phyloP scores from a whole-genome alignment of 169 alveolate species.

The Plasmodium malariae region DNA sequence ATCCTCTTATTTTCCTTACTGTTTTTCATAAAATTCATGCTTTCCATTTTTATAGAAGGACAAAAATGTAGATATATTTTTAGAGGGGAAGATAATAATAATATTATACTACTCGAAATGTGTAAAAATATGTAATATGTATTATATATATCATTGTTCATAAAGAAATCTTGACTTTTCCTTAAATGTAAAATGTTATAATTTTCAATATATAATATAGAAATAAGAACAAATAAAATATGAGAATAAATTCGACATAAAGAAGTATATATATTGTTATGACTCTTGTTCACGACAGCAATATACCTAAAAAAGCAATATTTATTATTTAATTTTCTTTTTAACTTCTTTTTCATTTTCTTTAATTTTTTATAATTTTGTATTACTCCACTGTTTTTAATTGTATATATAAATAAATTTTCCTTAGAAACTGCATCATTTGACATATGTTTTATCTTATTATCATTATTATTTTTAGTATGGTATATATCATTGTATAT shows the following conservation, averaged over 20 bases:
- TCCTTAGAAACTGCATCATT: neutral
- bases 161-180: constrained; percentile 42
- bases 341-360: constrained; percentile 34
- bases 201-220: constrained; percentile 68
- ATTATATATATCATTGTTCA: constrained; percentile 65
- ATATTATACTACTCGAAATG: constrained; percentile 57
- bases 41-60: neutral
- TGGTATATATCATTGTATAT: neutral
- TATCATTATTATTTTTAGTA: neutral
- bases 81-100: constrained; percentile 58
- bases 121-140: constrained; percentile 60
- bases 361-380: constrained; percentile 50
- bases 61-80: constrained; percentile 34
- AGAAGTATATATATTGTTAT: constrained; percentile 46
- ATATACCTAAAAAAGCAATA: constrained; percentile 34
- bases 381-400: neutral
- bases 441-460: neutral
- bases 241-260: constrained; percentile 39
- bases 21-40: neutral
- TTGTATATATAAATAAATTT: neutral
- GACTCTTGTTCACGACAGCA: constrained; percentile 21
- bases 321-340: constrained; percentile 33
- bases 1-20: neutral
- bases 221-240: constrained; percentile 44
- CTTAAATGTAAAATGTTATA: constrained; percentile 62